Conservation (phyloP, 805 yeast species). For the Scheffersomyces ergatensis region DNA sequence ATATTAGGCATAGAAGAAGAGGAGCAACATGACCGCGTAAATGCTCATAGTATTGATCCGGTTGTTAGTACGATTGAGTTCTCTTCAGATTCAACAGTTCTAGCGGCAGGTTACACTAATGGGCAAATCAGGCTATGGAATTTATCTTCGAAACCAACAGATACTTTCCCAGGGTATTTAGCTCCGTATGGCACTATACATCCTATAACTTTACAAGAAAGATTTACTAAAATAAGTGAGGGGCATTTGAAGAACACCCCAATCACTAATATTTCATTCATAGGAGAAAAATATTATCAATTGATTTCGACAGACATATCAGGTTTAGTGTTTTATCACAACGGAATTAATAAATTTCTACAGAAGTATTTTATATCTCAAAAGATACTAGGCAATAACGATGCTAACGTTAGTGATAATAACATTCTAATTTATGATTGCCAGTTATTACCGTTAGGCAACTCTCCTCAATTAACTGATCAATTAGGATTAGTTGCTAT, state of each 20-base stretch:
- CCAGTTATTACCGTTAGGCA: slow-evolving; percentile 59
- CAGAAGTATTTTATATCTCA: slow-evolving; percentile 47
- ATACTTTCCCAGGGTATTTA: slow-evolving; percentile 48
- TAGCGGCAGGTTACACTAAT: slow-evolving; percentile 65
- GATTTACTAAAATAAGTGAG: slow-evolving; percentile 19
- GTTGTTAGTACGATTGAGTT: slow-evolving; percentile 54
- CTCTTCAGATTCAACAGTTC: slow-evolving; percentile 65
- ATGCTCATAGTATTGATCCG: not conserved
- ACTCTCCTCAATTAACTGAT: slow-evolving; percentile 53
- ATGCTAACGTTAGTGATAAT: slow-evolving; percentile 13
- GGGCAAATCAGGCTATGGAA: slow-evolving; percentile 78
- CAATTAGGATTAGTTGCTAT: slow-evolving; percentile 58
- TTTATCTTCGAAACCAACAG: slow-evolving; percentile 26
- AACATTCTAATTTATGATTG: slow-evolving; percentile 26
- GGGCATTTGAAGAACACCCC: slow-evolving; percentile 28
- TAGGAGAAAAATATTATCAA: slow-evolving; percentile 25
- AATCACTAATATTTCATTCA: slow-evolving; percentile 22
- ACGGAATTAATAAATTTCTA: slow-evolving; percentile 56
- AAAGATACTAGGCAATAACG: slow-evolving; percentile 50
- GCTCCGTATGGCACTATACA: slow-evolving; percentile 44
- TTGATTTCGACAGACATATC: slow-evolving; percentile 31
- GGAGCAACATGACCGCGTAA: slow-evolving; percentile 25
- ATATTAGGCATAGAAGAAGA: slow-evolving; percentile 36
- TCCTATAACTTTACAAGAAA: slow-evolving; percentile 22
- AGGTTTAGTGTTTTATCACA: slow-evolving; percentile 58